Base-by-base conservation (phyloP, 257 asterid genomes). In the Solanum verrucosum region DNA sequence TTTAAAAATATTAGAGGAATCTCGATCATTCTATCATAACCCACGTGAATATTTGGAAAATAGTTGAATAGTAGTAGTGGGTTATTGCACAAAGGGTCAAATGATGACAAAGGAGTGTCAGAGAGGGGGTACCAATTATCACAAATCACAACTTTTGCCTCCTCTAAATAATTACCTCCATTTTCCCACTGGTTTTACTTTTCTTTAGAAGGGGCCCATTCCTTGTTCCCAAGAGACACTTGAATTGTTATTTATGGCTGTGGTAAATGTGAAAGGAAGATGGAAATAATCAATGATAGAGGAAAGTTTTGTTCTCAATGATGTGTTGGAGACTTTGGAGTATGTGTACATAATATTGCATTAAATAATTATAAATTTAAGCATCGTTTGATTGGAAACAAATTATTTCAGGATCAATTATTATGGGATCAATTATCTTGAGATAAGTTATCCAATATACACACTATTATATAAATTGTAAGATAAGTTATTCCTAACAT, bases 141-240 rank as follows among this genome's bases (percentile, higher is more conserved):
- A 88, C 92, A 94, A 81, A 93, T 90, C 94, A 92, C 90, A 78
- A 92, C 90, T 84, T 89, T 90, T 92, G 92, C 95, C 91, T 91
- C 92, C 94, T 89, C 92, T 38, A 74, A 90, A 88, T 88, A 90
- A 88, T 88, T 87, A 87, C 79, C 70, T 29, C 82, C 87, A 86
- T 49, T n/a, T 87, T 83, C n/a, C 27, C 5, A 88, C 75, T 70
- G 60, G 33, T 86, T 59, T 79, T 63, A 18, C 37, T 72, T 86
- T 73, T 87, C 38, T 70, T 70, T 29, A 70, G 77, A 12, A 34
- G 87, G 77, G 72, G 84, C 89, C 88, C 84, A 67, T 75, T 25
- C 59, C 79, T 90, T 52, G 60, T 35, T 6, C 29, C 73, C 37
- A 44, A 85, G 40, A 42, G 20, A 25, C 35, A 8, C 31, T 42